A percentile compares a stretch with the other conserved stretches of the same genome.
These are phyloP conservation scores for Lecanoromycetidae sp. DNA, from an alignment of 2,329 filamentous ascomycete species.

Conservation along the genomic window DNA sequence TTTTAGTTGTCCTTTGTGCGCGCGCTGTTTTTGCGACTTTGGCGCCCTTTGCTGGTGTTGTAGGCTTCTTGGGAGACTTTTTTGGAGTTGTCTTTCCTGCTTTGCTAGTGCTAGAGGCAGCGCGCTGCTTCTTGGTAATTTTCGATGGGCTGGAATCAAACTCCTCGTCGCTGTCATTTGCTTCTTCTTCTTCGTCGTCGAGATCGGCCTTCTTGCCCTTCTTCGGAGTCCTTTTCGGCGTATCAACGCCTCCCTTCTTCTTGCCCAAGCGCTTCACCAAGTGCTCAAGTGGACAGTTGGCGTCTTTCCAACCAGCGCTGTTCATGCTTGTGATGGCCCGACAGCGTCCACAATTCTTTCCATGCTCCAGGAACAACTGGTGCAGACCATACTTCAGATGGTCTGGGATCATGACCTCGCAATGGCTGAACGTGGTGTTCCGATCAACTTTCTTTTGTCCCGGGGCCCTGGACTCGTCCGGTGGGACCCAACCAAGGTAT, in stretches of 20 bases:
- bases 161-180: background rate
- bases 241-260: constrained; percentile 32
- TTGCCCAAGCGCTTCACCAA: constrained; percentile 46
- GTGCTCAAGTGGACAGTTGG: constrained; percentile 50
- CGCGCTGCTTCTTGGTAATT: background rate
- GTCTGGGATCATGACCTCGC: constrained; percentile 49
- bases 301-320: constrained; percentile 51
- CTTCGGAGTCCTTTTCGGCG: constrained; percentile 19
- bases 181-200: constrained; percentile 21
- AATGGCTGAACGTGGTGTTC: constrained; percentile 46
- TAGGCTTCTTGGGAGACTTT: background rate
- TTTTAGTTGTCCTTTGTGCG: background rate
- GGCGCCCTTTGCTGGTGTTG: background rate
- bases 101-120: too few species aligned
- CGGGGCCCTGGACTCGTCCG: constrained; percentile 21
- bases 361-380: constrained; percentile 49
- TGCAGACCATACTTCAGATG: constrained; percentile 52
- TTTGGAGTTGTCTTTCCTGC: too few species aligned
- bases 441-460: constrained; percentile 30
- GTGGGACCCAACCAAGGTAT: constrained; percentile 51
- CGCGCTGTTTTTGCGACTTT: background rate
- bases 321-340: constrained; percentile 48
- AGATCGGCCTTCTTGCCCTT: constrained; percentile 19
- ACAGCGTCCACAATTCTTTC: constrained; percentile 49
- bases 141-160: background rate